Evolutionary conservation across 805 yeast genomes (phyloP).

Genomic region (Lipomyces oligophaga): DNA sequence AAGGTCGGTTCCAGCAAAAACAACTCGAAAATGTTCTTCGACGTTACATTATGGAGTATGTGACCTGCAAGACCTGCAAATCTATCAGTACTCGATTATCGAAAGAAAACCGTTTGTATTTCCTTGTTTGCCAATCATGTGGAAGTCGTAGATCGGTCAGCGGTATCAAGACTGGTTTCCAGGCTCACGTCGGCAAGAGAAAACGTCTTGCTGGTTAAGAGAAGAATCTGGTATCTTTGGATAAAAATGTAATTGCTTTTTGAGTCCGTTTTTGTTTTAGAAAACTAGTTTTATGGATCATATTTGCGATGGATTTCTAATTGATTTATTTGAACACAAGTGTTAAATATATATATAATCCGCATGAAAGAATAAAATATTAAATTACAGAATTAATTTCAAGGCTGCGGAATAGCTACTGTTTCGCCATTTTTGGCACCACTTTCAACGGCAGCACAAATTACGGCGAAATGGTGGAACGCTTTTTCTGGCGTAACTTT

Average conservation of each 20-base stretch:
- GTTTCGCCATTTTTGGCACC: constrained; percentile 42
- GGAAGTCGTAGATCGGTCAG: constrained; percentile 96
- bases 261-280: not conserved
- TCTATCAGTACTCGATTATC: constrained; percentile 92
- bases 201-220: constrained; percentile 34
- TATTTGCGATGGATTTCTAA: not conserved
- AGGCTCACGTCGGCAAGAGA: constrained; percentile 92
- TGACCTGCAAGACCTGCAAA: constrained; percentile 98
- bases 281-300: not conserved
- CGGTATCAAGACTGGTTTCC: constrained; percentile 99
- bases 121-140: constrained; percentile 96
- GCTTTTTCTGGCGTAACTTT: constrained; percentile 64
- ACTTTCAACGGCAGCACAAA: constrained; percentile 80
- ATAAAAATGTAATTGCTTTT: not conserved
- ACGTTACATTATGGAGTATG: constrained; percentile 94
- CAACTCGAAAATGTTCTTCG: constrained; percentile 95
- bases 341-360: not conserved
- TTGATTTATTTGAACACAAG: not conserved
- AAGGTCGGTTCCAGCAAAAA: constrained; percentile 97
- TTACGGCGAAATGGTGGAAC: constrained; percentile 88
- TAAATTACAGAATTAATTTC: not conserved
- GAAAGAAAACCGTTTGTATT: constrained; percentile 97
- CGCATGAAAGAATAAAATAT: not conserved
- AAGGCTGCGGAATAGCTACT: constrained; percentile 2
- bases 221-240: not conserved